phyloP scores from a whole-genome alignment of 495 filamentous ascomycete species.

The Viridothelium virens region DNA sequence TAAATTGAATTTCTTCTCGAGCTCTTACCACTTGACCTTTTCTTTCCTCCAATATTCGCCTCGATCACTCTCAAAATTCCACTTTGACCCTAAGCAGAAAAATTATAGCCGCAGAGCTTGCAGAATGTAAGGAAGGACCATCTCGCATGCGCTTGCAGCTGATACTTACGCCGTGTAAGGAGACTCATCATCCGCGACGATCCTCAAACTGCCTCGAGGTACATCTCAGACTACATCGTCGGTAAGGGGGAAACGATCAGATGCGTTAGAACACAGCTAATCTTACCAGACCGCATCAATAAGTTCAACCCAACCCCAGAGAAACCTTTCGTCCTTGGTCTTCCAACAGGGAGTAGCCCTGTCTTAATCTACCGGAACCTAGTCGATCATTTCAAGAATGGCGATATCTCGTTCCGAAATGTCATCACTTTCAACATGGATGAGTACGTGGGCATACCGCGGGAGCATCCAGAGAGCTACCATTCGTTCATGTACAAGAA shows the following conservation, averaged over 20 bases:
- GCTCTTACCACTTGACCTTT: background rate
- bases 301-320: slow-evolving; percentile 59
- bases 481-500: slow-evolving; percentile 88
- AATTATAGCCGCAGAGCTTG: background rate
- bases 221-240: slow-evolving; percentile 79
- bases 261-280: slow-evolving; percentile 11
- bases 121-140: slow-evolving; percentile 4
- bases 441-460: slow-evolving; percentile 76
- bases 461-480: slow-evolving; percentile 75
- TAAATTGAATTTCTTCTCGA: background rate
- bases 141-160: slow-evolving; percentile 1
- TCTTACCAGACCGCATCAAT: slow-evolving; percentile 54
- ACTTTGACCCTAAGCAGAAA: background rate
- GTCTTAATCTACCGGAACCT: slow-evolving; percentile 70
- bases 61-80: background rate
- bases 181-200: slow-evolving; percentile 77
- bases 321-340: slow-evolving; percentile 72
- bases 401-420: slow-evolving; percentile 77
- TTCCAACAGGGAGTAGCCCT: slow-evolving; percentile 76
- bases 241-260: slow-evolving; percentile 38
- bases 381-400: slow-evolving; percentile 65
- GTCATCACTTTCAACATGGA: slow-evolving; percentile 93
- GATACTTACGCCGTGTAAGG: slow-evolving; percentile 42
- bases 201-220: slow-evolving; percentile 55
- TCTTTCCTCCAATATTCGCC: background rate